phyloP scores from a whole-genome alignment of 345 rosid genomes.

The Corchorus capsularis region DNA sequence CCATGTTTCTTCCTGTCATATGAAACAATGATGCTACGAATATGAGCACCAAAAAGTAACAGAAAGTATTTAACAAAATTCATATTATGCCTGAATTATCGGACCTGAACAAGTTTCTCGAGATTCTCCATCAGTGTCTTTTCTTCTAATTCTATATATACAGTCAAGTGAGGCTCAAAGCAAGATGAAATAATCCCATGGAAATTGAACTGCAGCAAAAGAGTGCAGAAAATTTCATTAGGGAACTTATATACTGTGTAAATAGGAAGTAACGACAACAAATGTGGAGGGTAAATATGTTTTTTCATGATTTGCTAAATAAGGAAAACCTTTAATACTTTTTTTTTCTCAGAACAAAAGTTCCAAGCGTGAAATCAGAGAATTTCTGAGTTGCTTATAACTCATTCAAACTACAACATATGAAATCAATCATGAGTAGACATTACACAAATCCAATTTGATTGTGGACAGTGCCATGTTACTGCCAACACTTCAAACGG shows the following conservation, averaged over 20 bases:
- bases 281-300: neutral
- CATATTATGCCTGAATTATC: conserved; percentile 28
- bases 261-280: neutral
- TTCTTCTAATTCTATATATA: conserved; percentile 92
- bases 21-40: conserved; percentile 15
- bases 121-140: conserved; percentile 95
- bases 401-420: conserved; percentile 1
- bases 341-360: conserved; percentile 1
- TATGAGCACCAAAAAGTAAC: conserved; percentile 27
- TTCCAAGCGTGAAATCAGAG: neutral
- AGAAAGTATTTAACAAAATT: conserved; percentile 18
- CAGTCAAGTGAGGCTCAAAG: conserved; percentile 90
- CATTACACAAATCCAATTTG: neutral
- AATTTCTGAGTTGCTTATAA: neutral
- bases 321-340: neutral
- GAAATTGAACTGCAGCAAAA: conserved; percentile 82
- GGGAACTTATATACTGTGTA: neutral
- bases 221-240: conserved; percentile 3
- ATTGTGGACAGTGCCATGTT: neutral
- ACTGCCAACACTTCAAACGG: neutral
- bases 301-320: neutral
- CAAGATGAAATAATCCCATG: conserved; percentile 96
- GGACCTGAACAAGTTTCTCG: conserved; percentile 88
- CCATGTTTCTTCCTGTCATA: conserved; percentile 92
- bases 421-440: neutral